Evolutionary conservation across 768 basidiomycete genomes (phyloP).

Genomic region (Kwoniella pini): DNA sequence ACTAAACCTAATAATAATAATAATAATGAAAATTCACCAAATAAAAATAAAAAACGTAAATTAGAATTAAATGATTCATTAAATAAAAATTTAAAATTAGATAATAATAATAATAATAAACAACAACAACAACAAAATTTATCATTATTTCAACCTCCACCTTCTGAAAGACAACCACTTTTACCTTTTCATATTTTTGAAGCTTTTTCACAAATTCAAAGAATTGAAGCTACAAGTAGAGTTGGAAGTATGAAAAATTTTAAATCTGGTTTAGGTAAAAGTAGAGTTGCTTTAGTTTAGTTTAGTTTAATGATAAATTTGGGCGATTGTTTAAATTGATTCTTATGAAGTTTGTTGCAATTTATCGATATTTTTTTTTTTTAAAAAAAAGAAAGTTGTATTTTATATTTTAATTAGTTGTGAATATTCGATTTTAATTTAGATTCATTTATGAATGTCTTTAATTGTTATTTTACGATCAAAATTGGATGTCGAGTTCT

Average conservation of each 20-base stretch:
- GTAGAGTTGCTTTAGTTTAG: slow-evolving; percentile 41
- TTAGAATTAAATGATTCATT: background rate
- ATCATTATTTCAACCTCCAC: slow-evolving; percentile 77
- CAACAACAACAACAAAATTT: slow-evolving; percentile 62
- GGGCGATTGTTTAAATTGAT: too few species aligned
- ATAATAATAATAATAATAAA: background rate
- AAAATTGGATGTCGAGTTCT: too few species aligned
- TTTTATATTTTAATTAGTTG: too few species aligned
- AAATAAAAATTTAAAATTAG: too few species aligned
- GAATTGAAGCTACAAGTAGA: slow-evolving; percentile 75
- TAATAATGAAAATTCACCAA: slow-evolving; percentile 6
- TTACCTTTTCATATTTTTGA: slow-evolving; percentile 85
- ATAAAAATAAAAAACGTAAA: slow-evolving; percentile 22
- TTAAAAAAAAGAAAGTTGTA: too few species aligned
- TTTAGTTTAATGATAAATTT: too few species aligned
- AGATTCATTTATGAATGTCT: too few species aligned
- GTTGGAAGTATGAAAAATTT: slow-evolving; percentile 87
- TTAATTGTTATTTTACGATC: too few species aligned
- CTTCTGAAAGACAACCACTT: slow-evolving; percentile 75
- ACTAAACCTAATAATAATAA: slow-evolving; percentile 6
- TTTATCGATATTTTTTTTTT: too few species aligned
- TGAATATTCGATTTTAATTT: too few species aligned
- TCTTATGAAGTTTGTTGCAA: too few species aligned
- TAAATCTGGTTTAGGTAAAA: slow-evolving; percentile 69
- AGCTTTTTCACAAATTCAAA: slow-evolving; percentile 86